Percentiles rank a stretch among this genome's conserved stretches.
Conservation (phyloP, 2,329 filamentous ascomycete species). For the Colletotrichum sp. region DNA sequence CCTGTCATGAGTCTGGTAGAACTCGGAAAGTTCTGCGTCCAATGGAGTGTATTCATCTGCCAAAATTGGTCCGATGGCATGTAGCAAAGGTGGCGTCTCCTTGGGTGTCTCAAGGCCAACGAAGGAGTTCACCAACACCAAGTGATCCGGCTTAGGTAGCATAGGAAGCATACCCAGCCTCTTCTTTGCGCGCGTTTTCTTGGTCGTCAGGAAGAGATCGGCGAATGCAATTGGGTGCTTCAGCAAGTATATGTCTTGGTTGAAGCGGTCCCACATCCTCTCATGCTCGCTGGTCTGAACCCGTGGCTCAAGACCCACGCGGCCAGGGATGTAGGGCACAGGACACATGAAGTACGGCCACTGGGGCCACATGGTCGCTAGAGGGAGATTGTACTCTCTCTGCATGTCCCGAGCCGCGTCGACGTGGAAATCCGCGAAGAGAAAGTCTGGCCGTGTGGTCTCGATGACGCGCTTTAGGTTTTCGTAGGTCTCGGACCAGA, state of each 20-base stretch:
- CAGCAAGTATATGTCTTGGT: not conserved
- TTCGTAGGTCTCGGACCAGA: constrained; percentile 37
- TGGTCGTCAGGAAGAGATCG: constrained; percentile 13
- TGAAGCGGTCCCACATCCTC: constrained; percentile 38
- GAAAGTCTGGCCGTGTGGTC: constrained; percentile 35
- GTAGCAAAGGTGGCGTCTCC: constrained; percentile 44
- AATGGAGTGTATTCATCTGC: constrained; percentile 38
- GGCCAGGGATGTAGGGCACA: constrained; percentile 44
- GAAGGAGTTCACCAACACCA: constrained; percentile 49
- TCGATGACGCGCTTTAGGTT: constrained; percentile 26
- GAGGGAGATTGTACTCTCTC: constrained; percentile 38
- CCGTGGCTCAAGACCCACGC: constrained; percentile 44
- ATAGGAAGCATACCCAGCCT: constrained; percentile 35
- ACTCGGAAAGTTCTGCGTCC: constrained; percentile 27
- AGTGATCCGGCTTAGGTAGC: constrained; percentile 42
- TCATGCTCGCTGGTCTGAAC: constrained; percentile 41
- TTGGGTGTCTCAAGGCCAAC: constrained; percentile 45
- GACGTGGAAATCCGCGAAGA: constrained; percentile 47
- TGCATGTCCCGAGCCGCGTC: constrained; percentile 46
- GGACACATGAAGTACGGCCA: constrained; percentile 44
- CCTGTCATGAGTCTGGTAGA: constrained; percentile 32
- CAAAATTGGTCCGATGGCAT: constrained; percentile 44
- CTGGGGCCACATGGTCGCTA: constrained; percentile 45
- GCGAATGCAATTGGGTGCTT: not conserved
- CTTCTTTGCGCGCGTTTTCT: constrained; percentile 33